Evolutionary conservation across 768 basidiomycete genomes (phyloP).

Genomic region (Panellus pusillus): DNA sequence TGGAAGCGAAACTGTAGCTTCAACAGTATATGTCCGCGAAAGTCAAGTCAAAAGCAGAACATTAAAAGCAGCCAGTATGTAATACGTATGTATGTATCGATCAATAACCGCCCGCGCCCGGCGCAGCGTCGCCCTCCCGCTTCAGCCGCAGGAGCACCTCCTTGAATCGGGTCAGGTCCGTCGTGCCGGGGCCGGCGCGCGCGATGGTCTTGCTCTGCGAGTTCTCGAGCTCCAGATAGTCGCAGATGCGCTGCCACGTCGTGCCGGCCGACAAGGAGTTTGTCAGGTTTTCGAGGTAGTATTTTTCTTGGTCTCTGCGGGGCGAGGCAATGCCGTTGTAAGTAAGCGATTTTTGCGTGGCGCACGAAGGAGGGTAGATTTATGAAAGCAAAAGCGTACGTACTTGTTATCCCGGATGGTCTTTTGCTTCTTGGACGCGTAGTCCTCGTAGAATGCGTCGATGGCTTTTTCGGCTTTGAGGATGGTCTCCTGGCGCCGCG

Average conservation of each 20-base stretch:
- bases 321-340: background rate
- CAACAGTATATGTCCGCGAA: background rate
- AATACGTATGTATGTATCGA: background rate
- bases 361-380: background rate
- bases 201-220: conserved; percentile 97
- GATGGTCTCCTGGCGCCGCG: conserved; percentile 79
- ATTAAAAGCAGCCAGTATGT: too few species aligned
- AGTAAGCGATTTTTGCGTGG: background rate
- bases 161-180: conserved; percentile 87
- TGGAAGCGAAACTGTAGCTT: conserved; percentile 8
- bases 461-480: conserved; percentile 82
- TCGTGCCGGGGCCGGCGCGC: conserved; percentile 82
- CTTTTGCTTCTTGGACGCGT: conserved; percentile 85
- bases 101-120: conserved; percentile 92
- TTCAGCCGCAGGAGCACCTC: conserved; percentile 88
- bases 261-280: conserved; percentile 84
- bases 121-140: conserved; percentile 88
- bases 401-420: conserved; percentile 96
- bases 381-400: conserved; percentile 24
- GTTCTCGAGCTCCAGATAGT: conserved; percentile 84
- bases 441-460: conserved; percentile 88
- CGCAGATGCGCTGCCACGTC: conserved; percentile 94
- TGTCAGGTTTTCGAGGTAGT: conserved; percentile 70
- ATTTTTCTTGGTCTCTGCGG: conserved; percentile 80
- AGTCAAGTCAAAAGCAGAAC: background rate